Conservation (phyloP, 176 grass and related monocot species). For the Juncus effusus region DNA sequence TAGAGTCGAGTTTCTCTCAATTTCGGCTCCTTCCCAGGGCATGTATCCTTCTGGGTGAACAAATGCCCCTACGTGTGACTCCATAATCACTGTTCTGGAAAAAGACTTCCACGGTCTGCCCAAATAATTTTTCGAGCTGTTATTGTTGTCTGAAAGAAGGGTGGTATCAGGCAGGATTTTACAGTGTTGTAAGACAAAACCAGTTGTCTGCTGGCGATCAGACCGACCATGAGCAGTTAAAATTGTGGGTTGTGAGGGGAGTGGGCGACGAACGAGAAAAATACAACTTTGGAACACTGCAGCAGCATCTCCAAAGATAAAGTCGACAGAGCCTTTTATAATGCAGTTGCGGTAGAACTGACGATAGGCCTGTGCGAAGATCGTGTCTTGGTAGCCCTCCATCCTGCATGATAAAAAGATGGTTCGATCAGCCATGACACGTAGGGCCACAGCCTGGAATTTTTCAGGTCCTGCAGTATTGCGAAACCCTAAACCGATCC, state of each 20-base stretch:
- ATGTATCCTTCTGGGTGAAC: conserved; percentile 66
- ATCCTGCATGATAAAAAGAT: conserved; percentile 81
- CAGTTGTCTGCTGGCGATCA: conserved; percentile 69
- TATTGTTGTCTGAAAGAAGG: conserved; percentile 12
- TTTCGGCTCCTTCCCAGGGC: conserved; percentile 45
- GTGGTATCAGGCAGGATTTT: conserved; percentile 41
- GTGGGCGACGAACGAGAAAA: conserved; percentile 51
- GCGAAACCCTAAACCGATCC: conserved; percentile 43
- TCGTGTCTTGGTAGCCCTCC: conserved; percentile 86
- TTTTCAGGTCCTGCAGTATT: conserved; percentile 75
- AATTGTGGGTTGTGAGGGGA: conserved; percentile 45
- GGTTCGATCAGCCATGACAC: conserved; percentile 52
- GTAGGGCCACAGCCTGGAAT: conserved; percentile 72
- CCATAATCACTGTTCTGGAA: conserved; percentile 68
- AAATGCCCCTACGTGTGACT: conserved; percentile 48
- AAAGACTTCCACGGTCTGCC: conserved; percentile 71
- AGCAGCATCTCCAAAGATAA: conserved; percentile 74
- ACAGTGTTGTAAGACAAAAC: conserved; percentile 73
- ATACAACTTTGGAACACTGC: conserved; percentile 88
- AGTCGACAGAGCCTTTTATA: conserved; percentile 83
- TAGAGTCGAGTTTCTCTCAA: conserved; percentile 35
- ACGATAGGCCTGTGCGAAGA: conserved; percentile 73
- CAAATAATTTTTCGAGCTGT: conserved; percentile 36
- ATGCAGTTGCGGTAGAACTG: conserved; percentile 88
- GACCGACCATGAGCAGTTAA: conserved; percentile 61